Base-by-base conservation (phyloP, 1,284 basidiomycete species). In the Fomitopsis schrenkii region DNA sequence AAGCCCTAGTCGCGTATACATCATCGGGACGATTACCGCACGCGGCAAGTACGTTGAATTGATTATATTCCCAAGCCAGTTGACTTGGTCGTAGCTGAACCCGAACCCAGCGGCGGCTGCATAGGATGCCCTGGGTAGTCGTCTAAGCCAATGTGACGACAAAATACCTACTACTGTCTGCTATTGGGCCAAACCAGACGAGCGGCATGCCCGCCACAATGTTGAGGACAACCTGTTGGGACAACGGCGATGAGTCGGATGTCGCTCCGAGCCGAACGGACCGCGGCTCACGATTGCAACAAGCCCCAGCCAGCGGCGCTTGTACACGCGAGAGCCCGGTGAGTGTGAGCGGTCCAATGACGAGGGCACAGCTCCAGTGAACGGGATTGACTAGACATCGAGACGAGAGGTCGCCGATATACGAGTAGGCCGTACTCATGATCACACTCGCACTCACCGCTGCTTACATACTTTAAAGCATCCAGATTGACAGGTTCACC, bases 171-270 rank as follows among this genome's bases (percentile, higher is more conserved):
- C 90, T 78, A 64, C 83, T 72, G 53, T 83, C 83, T 0, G 90
- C 76, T 61, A 92, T 90, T 3, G 90, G 87, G 12, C 89, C 90
- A 68, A 91, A 92, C 88, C 82, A 83, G 3, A 86, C 80, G 80
- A 83, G 84, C 17, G 79, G 75, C 83, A 88, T 83, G 1, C 82
- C 88, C 2, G 79, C 77, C 14, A 83, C 78, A 33, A 86, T 70
- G 59, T 84, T 87, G 55, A 17, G 22, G 14, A 58, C 35, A 17
- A 35, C 41, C 55, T 58, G 38, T 50, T 5, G 15, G 26, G 7
- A 12, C 22, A 36, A 6, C 35, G 35, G 35, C 35, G 35, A 6
- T 36, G 10, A 36, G 35, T 7, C 1, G 10, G 35, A 36, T 12
- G 35, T 2, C 35, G 35, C 35, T 22, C 22, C 22, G 22, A 36